These are phyloP conservation scores for Penicillium antarcticum DNA, from an alignment of 495 filamentous ascomycete species.

Conservation along the genomic window DNA sequence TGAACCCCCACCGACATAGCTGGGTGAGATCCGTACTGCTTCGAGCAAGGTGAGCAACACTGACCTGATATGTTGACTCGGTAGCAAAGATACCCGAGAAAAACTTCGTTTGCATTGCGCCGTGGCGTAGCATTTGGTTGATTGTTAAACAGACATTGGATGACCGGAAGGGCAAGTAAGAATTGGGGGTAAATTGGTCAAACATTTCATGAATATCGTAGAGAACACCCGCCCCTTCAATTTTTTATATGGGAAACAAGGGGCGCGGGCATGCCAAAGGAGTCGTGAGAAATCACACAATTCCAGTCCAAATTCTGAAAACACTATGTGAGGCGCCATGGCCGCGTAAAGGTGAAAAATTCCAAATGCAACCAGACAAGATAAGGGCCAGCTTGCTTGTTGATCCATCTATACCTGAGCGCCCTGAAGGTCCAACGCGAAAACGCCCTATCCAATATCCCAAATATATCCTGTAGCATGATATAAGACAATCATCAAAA, in stretches of 20 bases:
- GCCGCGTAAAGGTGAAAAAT: background rate
- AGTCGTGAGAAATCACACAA: background rate
- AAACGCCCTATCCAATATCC: background rate
- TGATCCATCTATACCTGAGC: background rate
- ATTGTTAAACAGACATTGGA: too few species aligned
- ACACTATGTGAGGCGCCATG: background rate
- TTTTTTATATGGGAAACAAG: background rate
- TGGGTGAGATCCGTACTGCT: background rate
- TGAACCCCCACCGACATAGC: background rate
- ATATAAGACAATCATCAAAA: background rate
- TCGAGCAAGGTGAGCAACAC: too few species aligned
- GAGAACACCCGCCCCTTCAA: background rate
- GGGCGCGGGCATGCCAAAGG: background rate
- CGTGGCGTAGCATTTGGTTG: too few species aligned
- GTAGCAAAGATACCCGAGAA: too few species aligned
- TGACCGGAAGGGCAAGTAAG: too few species aligned
- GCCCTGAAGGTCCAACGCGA: background rate
- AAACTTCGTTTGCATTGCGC: too few species aligned
- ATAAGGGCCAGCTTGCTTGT: constrained; percentile 1
- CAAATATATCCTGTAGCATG: background rate
- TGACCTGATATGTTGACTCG: too few species aligned
- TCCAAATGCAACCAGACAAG: background rate
- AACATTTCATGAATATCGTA: too few species aligned
- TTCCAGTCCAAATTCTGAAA: background rate
- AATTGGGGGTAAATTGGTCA: too few species aligned